Conservation (phyloP, 2,329 filamentous ascomycete species). For the Aspergillus sp. region DNA sequence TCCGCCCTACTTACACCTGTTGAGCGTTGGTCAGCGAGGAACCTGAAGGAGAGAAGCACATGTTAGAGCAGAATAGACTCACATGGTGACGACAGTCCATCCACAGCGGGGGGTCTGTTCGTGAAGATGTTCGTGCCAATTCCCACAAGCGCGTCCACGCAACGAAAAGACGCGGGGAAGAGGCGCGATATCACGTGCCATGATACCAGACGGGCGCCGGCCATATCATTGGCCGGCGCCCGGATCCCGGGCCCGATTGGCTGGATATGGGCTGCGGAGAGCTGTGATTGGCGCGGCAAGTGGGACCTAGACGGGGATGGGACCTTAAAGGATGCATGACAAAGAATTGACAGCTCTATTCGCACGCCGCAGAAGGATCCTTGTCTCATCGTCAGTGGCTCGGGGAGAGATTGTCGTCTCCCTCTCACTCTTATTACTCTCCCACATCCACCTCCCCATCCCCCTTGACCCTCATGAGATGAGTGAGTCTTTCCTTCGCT, state of each 20-base stretch:
- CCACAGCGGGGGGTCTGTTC: neutral
- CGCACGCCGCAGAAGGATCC: neutral
- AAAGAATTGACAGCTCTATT: constrained; percentile 19
- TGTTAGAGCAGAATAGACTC: neutral
- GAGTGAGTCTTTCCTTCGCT: neutral
- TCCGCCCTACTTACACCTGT: constrained; percentile 33
- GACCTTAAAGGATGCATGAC: constrained; percentile 2
- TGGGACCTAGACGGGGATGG: constrained; percentile 4
- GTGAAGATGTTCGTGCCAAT: neutral
- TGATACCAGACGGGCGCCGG: neutral
- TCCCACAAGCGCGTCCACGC: neutral
- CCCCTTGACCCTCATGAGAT: neutral
- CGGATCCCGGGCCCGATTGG: neutral
- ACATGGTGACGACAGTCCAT: constrained; percentile 3
- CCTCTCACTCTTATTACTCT: neutral
- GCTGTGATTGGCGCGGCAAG: constrained; percentile 7
- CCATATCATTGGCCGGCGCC: neutral
- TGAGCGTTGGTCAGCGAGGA: constrained; percentile 6
- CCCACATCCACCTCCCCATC: neutral
- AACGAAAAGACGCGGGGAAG: constrained; percentile 20
- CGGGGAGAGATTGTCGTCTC: constrained; percentile 3
- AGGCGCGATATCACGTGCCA: constrained; percentile 16
- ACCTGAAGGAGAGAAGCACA: neutral
- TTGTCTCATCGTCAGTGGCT: constrained; percentile 6
- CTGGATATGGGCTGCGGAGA: neutral